Percentiles rank a stretch among this genome's conserved stretches.
These are phyloP conservation scores for Penicillium polonicum DNA, from an alignment of 2,329 filamentous ascomycete genomes.

Conservation along the genomic window DNA sequence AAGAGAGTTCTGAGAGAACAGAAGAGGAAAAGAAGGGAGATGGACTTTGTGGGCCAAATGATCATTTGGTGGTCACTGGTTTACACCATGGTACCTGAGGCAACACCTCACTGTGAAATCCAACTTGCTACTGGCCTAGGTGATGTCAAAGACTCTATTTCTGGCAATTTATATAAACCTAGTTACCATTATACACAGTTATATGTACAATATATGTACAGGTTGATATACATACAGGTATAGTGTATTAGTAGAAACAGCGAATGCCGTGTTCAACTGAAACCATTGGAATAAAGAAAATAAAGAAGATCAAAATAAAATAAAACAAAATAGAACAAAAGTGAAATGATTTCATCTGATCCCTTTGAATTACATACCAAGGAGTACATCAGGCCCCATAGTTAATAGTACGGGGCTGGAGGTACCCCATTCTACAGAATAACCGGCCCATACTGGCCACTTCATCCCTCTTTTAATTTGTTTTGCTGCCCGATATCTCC, in stretches of 20 bases:
- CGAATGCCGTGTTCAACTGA: neutral
- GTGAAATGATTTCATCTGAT: conserved; percentile 21
- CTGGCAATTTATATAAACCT: too few species aligned
- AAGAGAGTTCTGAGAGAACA: neutral
- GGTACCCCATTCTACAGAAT: conserved; percentile 23
- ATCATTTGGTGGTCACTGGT: neutral
- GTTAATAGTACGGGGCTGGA: conserved; percentile 13
- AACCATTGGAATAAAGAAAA: neutral
- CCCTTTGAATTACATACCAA: conserved; percentile 24
- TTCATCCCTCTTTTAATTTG: conserved; percentile 25
- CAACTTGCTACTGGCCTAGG: too few species aligned
- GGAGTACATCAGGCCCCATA: conserved; percentile 21
- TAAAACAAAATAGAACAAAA: neutral
- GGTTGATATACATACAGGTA: neutral
- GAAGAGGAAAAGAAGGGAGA: neutral
- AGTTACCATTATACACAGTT: too few species aligned
- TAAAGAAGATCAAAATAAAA: neutral
- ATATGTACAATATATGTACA: neutral
- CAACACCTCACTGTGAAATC: too few species aligned
- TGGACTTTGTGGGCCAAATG: neutral
- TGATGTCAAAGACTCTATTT: too few species aligned
- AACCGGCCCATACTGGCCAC: conserved; percentile 17
- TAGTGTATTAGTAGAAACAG: neutral
- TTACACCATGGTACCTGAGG: too few species aligned
- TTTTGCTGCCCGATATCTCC: conserved; percentile 23